Evolutionary conservation across 2,329 filamentous ascomycete genomes (phyloP), one percentile per base, ranked within the genome.

Genomic region (Gremmenia infestans): DNA sequence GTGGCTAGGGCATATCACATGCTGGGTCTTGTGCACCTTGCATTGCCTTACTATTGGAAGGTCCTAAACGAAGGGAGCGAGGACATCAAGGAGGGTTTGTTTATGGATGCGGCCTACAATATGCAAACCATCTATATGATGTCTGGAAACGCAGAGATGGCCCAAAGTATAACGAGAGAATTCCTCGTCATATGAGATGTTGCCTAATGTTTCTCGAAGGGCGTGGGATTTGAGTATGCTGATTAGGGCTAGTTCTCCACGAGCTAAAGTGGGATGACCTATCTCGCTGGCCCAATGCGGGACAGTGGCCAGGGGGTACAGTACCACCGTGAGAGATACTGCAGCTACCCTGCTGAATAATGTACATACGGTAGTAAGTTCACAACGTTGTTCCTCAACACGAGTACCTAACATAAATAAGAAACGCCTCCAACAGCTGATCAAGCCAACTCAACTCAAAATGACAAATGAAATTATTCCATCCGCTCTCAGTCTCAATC

Each of bases 1-100:
- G 78, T 91, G 48, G 91, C 81, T 1, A 78, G 90, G 22, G 81
- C 85, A 25, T 94, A 88, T 76, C 88, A 94, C 70, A 78, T 86
- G 56, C 75, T 95, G 11, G 89, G 89, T 0, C 74, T 95, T 56
- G 77, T 81, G 19, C 84, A 89, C 67, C 73, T 95, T 28, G 91
- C 91, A 0, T 74, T 89, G 4, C 78, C 84, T 22, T 87, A 83
- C 53, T 97, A 97, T 69, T 76, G 67, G 7, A 71, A 73, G 54
- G 78, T 76, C 7, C 65, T 79, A 28, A 68, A 70, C n/a, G 76
- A 77, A 56, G 68, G 62, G 22, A 70, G 68, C 53, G 60, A 63
- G 19, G 47, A 35, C 17, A 51, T 49, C 54, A 62, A 52, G 37
- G 82, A 86, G 65, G 81, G 89, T 62, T 81, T 89, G 63, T 79